phyloP scores from a whole-genome alignment of 345 rosid genomes.

The Stellera chamaejasme region DNA sequence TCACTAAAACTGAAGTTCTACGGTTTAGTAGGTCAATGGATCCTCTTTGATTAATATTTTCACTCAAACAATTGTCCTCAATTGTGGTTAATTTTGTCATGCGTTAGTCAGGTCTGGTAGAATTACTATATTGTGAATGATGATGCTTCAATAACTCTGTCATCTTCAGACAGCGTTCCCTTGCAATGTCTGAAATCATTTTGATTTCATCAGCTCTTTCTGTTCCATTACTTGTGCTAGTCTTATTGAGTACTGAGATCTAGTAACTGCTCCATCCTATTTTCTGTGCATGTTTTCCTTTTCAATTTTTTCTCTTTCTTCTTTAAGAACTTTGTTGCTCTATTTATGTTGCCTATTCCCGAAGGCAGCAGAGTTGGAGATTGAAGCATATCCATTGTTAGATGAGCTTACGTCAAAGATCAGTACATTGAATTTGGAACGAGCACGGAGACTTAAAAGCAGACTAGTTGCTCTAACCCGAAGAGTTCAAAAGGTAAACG shows the following conservation, averaged over 20 bases:
- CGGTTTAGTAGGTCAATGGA: neutral
- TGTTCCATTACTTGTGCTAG: neutral
- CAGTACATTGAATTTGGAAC: slow-evolving; percentile 94
- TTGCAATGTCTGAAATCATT: no score
- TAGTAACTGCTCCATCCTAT: neutral
- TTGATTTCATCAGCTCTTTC: no score
- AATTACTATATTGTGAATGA: neutral
- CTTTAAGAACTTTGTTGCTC: slow-evolving; percentile 8
- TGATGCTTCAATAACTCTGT: neutral
- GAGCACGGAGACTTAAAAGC: slow-evolving; percentile 91
- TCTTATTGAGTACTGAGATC: neutral
- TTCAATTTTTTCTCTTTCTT: neutral
- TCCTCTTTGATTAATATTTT: neutral
- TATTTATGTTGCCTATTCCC: slow-evolving; percentile 14
- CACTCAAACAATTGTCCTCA: no score
- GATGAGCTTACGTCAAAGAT: slow-evolving; percentile 97
- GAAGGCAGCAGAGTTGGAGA: slow-evolving; percentile 97
- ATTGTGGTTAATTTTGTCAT: no score
- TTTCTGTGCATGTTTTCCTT: neutral
- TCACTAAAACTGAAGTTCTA: neutral
- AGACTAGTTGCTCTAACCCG: slow-evolving; percentile 90
- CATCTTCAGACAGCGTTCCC: no score
- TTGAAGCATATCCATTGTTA: slow-evolving; percentile 94
- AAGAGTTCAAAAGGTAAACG: slow-evolving; percentile 86
- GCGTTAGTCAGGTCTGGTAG: no score